Percentiles rank a stretch among this genome's conserved stretches.
Evolutionary conservation across 1,139 yeast species (phyloP).

Genomic region (Kodamaea alishanica): DNA sequence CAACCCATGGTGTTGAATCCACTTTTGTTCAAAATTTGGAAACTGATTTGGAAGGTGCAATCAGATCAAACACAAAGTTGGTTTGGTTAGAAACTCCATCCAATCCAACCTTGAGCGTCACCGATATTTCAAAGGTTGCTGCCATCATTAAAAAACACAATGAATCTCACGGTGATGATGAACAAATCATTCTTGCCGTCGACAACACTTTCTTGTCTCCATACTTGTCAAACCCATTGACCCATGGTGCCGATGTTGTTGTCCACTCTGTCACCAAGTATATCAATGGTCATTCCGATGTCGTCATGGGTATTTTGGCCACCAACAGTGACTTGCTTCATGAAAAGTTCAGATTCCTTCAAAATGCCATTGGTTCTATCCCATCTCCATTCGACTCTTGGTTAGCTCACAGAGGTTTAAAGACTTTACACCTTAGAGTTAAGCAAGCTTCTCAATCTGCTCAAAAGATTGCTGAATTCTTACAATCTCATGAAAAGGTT

Average conservation of each 20-base stretch:
- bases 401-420: slow-evolving; percentile 91
- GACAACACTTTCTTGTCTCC: slow-evolving; percentile 96
- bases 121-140: slow-evolving; percentile 65
- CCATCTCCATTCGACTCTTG: slow-evolving; percentile 91
- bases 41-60: slow-evolving; percentile 52
- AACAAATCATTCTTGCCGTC: slow-evolving; percentile 59
- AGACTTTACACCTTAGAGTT: slow-evolving; percentile 79
- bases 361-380: slow-evolving; percentile 84
- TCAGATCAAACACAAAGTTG: slow-evolving; percentile 62
- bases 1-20: slow-evolving; percentile 71
- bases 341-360: slow-evolving; percentile 69
- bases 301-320: slow-evolving; percentile 81
- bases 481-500: slow-evolving; percentile 51
- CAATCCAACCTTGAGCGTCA: slow-evolving; percentile 77
- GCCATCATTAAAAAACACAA: slow-evolving; percentile 47
- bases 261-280: slow-evolving; percentile 91
- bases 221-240: slow-evolving; percentile 81
- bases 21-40: slow-evolving; percentile 65
- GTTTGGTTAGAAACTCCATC: slow-evolving; percentile 92
- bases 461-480: slow-evolving; percentile 65
- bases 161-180: slow-evolving; percentile 40
- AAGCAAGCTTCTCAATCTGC: slow-evolving; percentile 68
- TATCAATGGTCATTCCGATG: slow-evolving; percentile 91
- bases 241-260: slow-evolving; percentile 78
- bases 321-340: slow-evolving; percentile 61